These are phyloP conservation scores for Kazachstania kunashirensis DNA, from an alignment of 805 yeast genomes.

Conservation along the genomic window DNA sequence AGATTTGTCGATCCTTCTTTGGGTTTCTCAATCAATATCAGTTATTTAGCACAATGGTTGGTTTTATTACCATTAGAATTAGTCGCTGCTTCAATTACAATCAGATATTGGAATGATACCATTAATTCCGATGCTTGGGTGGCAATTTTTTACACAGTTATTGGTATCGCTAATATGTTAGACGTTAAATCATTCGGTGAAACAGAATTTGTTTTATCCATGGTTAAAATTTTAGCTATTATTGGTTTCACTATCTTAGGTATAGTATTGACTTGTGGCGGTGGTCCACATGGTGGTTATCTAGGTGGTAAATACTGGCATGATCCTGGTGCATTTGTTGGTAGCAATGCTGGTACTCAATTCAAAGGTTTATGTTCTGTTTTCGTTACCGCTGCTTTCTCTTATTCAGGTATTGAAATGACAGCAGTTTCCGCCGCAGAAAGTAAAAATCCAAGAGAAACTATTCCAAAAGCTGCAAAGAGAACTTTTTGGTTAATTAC, in stretches of 20 bases:
- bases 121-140: constrained; percentile 56
- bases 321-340: constrained; percentile 55
- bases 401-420: constrained; percentile 68
- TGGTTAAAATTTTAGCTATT: constrained; percentile 41
- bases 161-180: constrained; percentile 40
- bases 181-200: constrained; percentile 51
- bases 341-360: constrained; percentile 29
- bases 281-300: constrained; percentile 35
- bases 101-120: constrained; percentile 41
- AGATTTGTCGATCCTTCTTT: constrained; percentile 47
- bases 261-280: constrained; percentile 38
- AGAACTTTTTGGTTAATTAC: constrained; percentile 79
- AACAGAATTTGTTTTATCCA: constrained; percentile 43
- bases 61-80: constrained; percentile 50
- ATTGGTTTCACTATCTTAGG: constrained; percentile 48
- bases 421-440: constrained; percentile 74
- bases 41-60: constrained; percentile 48
- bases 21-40: constrained; percentile 46
- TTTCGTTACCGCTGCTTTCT: constrained; percentile 50
- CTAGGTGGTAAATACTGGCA: constrained; percentile 40
- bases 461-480: constrained; percentile 66
- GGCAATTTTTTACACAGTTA: constrained; percentile 41
- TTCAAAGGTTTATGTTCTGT: constrained; percentile 47
- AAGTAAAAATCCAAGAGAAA: constrained; percentile 52
- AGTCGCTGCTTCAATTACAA: constrained; percentile 50